phyloP scores from a whole-genome alignment of 2,329 filamentous ascomycete genomes.

The Neoscytalidium dimidiatum region DNA sequence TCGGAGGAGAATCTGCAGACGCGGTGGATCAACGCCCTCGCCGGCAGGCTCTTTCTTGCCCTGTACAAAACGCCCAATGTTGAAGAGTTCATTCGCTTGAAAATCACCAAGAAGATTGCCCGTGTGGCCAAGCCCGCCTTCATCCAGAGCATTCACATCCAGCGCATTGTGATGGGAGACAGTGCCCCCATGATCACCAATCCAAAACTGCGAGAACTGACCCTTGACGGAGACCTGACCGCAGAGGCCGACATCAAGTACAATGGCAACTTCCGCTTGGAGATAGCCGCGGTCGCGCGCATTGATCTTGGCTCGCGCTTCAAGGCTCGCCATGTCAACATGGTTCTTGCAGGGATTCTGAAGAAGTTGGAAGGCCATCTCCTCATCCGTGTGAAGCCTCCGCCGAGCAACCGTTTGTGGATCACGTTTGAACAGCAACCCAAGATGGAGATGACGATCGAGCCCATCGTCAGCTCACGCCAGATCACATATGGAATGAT shows the following conservation, averaged over 20 bases:
- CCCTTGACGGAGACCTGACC: conserved; percentile 85
- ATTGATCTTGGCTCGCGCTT: conserved; percentile 88
- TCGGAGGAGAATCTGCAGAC: conserved; percentile 89
- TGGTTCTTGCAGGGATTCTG: conserved; percentile 82
- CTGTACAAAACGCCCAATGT: conserved; percentile 83
- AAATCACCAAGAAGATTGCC: conserved; percentile 94
- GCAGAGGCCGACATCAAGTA: conserved; percentile 88
- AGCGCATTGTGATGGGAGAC: conserved; percentile 82
- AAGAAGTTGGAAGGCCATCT: conserved; percentile 84
- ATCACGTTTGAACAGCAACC: conserved; percentile 92
- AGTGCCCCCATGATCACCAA: conserved; percentile 88
- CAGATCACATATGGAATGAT: conserved; percentile 96
- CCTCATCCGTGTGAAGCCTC: conserved; percentile 85
- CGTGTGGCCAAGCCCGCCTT: conserved; percentile 91
- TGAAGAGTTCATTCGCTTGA: conserved; percentile 75
- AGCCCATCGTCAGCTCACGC: conserved; percentile 90
- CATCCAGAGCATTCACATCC: conserved; percentile 80
- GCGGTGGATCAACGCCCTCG: conserved; percentile 88
- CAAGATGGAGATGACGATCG: conserved; percentile 89
- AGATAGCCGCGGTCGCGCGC: conserved; percentile 88
- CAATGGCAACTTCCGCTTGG: conserved; percentile 82
- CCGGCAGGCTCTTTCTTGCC: conserved; percentile 85
- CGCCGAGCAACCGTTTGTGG: conserved; percentile 96
- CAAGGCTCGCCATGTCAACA: conserved; percentile 85
- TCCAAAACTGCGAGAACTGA: conserved; percentile 82